A percentile compares a stretch with the other conserved stretches of the same genome.
Conservation (phyloP, 345 rosid species). For the Ceriops zippeliana region DNA sequence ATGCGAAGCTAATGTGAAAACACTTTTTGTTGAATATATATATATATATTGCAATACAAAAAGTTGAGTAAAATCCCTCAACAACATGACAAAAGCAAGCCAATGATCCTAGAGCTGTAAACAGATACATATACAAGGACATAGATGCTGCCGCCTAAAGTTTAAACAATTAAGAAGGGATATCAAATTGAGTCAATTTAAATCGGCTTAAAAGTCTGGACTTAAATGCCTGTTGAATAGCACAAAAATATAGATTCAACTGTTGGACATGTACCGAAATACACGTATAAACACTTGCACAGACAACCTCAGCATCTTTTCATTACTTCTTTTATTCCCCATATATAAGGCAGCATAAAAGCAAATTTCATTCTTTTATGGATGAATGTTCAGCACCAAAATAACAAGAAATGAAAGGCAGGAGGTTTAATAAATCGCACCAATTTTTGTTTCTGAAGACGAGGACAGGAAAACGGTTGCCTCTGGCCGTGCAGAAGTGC, state of each 20-base stretch:
- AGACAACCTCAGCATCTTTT: no score
- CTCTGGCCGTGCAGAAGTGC: constrained; percentile 44
- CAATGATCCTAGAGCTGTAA: no score
- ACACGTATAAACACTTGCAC: no score
- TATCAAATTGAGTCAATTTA: not conserved
- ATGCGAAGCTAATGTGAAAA: not conserved
- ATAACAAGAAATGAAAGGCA: not conserved
- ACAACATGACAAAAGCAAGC: not conserved
- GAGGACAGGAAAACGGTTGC: constrained; percentile 55
- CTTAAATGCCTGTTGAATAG: no score
- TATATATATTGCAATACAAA: not conserved
- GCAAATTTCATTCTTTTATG: no score
- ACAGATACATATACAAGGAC: no score
- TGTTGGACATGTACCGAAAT: not conserved
- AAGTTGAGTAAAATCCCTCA: not conserved
- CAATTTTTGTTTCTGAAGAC: constrained; percentile 45
- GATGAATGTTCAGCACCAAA: not conserved
- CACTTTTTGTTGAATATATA: not conserved
- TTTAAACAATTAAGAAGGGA: not conserved
- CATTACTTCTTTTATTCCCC: no score
- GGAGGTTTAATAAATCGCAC: constrained; percentile 7
- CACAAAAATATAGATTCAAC: not conserved
- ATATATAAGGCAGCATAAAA: no score
- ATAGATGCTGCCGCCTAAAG: no score
- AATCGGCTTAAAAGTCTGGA: no score